Conservation (phyloP, 2,329 filamentous ascomycete species). For the Penicillium sp. region DNA sequence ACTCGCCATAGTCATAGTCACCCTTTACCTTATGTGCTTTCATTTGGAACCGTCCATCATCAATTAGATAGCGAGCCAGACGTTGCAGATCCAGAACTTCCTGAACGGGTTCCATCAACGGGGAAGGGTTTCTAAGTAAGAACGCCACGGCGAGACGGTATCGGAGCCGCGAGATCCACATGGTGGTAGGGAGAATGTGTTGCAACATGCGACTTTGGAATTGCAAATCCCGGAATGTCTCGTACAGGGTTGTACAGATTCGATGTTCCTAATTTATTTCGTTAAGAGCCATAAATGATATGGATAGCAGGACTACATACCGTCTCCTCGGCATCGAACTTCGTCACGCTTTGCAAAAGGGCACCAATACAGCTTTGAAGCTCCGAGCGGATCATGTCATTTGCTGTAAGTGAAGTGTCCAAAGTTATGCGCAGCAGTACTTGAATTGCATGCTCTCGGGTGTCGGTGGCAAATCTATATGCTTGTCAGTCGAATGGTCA, state of each 20-base stretch:
- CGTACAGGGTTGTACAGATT: conserved; percentile 28
- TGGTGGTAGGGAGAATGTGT: conserved; percentile 40
- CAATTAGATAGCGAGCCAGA: conserved; percentile 29
- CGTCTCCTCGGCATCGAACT: conserved; percentile 18
- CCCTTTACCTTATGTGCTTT: conserved; percentile 26
- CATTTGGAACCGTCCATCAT: conserved; percentile 34
- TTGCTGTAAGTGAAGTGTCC: conserved; percentile 33
- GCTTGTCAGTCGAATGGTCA: conserved; percentile 8
- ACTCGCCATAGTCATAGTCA: conserved; percentile 62
- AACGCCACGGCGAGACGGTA: conserved; percentile 42
- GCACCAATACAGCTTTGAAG: conserved; percentile 36
- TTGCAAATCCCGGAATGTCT: conserved; percentile 38
- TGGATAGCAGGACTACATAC: conserved; percentile 15
- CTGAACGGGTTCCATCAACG: conserved; percentile 28
- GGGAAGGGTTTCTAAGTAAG: conserved; percentile 28
- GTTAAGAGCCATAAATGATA: neutral
- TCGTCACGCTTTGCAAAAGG: conserved; percentile 29
- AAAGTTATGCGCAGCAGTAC: conserved; percentile 40
- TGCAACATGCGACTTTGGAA: conserved; percentile 44
- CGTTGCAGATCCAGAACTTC: conserved; percentile 31
- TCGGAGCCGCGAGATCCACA: conserved; percentile 40
- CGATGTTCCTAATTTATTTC: conserved; percentile 29
- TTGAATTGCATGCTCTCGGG: conserved; percentile 32
- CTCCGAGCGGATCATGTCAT: conserved; percentile 31
- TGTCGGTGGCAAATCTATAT: conserved; percentile 35